Conservation (phyloP, 179 eudicot species). For the Beta lomatogona region DNA sequence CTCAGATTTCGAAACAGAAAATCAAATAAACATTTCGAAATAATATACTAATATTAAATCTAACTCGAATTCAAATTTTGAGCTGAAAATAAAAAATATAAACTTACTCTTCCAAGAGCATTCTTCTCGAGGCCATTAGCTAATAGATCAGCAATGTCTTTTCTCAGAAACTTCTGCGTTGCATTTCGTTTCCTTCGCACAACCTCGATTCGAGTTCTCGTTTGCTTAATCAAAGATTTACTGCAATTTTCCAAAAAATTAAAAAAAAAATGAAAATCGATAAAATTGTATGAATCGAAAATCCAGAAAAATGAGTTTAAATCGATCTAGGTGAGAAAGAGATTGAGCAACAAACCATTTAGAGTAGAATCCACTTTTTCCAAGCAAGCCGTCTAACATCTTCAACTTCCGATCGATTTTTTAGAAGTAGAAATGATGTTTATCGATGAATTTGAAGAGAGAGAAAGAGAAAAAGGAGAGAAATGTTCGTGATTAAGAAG, state of each 20-base stretch:
- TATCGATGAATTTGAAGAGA: neutral
- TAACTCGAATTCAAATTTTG: neutral
- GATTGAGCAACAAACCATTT: conserved; percentile 46
- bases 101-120: conserved; percentile 68
- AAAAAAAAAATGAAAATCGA: conserved; percentile 10
- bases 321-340: conserved; percentile 7
- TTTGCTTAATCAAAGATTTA: conserved; percentile 68
- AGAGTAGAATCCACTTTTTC: conserved; percentile 63
- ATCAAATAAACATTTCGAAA: neutral
- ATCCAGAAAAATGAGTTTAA: neutral
- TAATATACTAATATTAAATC: neutral
- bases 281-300: neutral
- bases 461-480: neutral
- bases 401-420: conserved; percentile 22
- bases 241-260: conserved; percentile 34
- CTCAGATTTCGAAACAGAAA: neutral
- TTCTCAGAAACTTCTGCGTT: conserved; percentile 70
- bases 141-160: conserved; percentile 70
- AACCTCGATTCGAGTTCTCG: conserved; percentile 62
- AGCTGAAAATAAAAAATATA: neutral
- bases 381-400: conserved; percentile 73
- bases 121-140: conserved; percentile 64
- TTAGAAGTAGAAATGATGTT: neutral
- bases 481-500: neutral
- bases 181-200: conserved; percentile 60